Evolutionary conservation across 805 yeast species (phyloP), one percentile per base, ranked within the genome.

Genomic region (Ogataea philodendri): DNA sequence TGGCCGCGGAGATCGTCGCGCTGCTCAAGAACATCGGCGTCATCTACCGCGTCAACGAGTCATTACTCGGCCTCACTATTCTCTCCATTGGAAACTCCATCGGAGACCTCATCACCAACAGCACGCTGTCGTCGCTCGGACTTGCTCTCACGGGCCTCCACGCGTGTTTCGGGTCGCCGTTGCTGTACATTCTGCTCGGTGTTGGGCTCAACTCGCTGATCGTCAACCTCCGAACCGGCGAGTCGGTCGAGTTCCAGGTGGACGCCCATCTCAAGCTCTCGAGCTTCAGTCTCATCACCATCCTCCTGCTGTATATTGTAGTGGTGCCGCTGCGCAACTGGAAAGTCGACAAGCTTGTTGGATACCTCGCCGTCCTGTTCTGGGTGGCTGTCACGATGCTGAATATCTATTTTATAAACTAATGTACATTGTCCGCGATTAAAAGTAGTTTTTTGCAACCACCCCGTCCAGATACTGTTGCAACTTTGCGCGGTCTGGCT

Each of bases 151-250:
- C 66, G 8, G 79, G 78, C 0, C 52, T 74, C 7, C 70, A 69
- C 44, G 67, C 80, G 1, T 73, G 79, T 44, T 60, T 74, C 38
- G 80, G 81, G 1, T 69, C 80, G 1, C 78, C 78, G 0, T 53
- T 74, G 9, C 48, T 74, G 9, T 61, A 70, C 26, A 65, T 71
- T 7, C 53, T 74, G 41, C 51, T 73, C 13, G 81, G 80, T 2
- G 59, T 74, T 14, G 81, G 81, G 0, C 48, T 66, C 9, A 72
- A 72, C 48, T 69, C 75, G 2, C 43, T 62, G 23, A 46, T 66
- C 5, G 51, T 62, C 20, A 41, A 41, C 32, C n/a, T 48, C 1
- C 45, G 32, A 25, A 37, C 39, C 1, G 41, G 44, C 13, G 24
- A 31, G 10, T 32, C 42, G 3, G 54, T 72, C 22, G 48, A 50